Conservation (phyloP, 2,329 filamentous ascomycete species). For the Talaromyces funiculosus region DNA sequence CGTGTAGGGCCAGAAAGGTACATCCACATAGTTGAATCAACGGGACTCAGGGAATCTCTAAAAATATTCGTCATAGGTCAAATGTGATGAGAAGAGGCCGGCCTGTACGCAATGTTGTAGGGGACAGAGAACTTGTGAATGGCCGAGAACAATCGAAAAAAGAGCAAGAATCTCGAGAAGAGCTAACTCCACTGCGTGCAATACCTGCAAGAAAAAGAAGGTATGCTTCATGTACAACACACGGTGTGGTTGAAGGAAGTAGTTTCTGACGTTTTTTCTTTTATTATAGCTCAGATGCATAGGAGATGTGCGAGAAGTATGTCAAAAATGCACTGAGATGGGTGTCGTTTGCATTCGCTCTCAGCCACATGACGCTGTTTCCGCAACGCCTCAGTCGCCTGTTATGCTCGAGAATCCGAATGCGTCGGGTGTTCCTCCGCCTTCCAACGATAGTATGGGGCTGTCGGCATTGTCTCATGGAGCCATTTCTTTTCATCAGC, state of each 20-base stretch:
- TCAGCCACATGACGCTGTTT: neutral
- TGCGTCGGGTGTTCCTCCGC: neutral
- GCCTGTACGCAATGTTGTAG: neutral
- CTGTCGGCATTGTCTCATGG: neutral
- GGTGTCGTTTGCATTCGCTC: neutral
- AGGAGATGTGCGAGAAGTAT: neutral
- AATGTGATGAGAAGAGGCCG: no score
- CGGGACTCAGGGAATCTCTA: no score
- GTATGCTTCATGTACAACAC: no score
- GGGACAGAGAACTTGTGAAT: neutral
- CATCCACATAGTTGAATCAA: no score
- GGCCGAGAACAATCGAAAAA: neutral
- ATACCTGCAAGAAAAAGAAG: neutral
- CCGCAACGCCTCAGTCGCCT: neutral
- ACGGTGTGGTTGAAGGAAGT: no score
- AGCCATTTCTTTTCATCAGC: neutral
- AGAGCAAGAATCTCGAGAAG: neutral
- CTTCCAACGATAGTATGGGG: neutral
- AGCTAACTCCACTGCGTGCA: neutral
- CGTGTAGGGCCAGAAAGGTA: no score
- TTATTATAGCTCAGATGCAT: constrained; percentile 5
- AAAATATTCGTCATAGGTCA: no score
- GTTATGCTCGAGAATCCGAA: neutral
- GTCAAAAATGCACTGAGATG: neutral
- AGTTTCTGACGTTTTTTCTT: no score